Evolutionary conservation across 192 early-diverging fungal genomes (phyloP), one percentile per base, ranked within the genome.

Genomic region (Rhizoclosmatium sp.): DNA sequence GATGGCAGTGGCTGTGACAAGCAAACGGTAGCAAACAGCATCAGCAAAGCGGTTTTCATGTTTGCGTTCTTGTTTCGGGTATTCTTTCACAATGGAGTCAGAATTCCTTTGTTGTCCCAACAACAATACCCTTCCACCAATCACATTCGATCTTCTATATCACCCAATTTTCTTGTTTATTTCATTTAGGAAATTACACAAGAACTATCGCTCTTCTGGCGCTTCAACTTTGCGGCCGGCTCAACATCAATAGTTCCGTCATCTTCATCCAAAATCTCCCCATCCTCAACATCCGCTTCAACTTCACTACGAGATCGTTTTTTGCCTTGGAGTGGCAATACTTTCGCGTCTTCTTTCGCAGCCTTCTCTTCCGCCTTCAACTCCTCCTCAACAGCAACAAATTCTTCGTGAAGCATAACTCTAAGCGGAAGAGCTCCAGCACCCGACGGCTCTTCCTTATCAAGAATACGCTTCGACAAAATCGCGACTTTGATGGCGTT

Each of bases 281-380:
- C 75, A 77, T 77, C 75, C 42, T 70, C 68, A 16, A 12, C 65
- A 21, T 78, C 42, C 51, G 49, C 65, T 31, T 71, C 68, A 5
- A 59, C 77, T 12, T 9, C 66, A 58, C 4, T 39, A 7, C 73
- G 21, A 31, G 21, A 9, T 16, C 72, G 56, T 59, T 60, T 62
- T 23, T 46, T 49, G 12, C 70, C 70, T n/a, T 23, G 19, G 0
- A 1, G 5, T 19, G 45, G 51, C 3, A 41, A 7, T 40, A 0
- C 51, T n/a, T 14, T 0, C 66, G 10, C 19, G 42, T 39, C 39
- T 65, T 23, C 58, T 21, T 40, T 40, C 62, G 1, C 62, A 16
- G 4, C 67, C 16, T 39, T 21, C 16, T 61, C 10, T 49, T 47
- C 47, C 46, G 19, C 19, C 70, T 47, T 47, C 48, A 72, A 72